Evolutionary conservation across 2,329 filamentous ascomycete species (phyloP).

Genomic region (Ceratocystis diversiconidia): DNA sequence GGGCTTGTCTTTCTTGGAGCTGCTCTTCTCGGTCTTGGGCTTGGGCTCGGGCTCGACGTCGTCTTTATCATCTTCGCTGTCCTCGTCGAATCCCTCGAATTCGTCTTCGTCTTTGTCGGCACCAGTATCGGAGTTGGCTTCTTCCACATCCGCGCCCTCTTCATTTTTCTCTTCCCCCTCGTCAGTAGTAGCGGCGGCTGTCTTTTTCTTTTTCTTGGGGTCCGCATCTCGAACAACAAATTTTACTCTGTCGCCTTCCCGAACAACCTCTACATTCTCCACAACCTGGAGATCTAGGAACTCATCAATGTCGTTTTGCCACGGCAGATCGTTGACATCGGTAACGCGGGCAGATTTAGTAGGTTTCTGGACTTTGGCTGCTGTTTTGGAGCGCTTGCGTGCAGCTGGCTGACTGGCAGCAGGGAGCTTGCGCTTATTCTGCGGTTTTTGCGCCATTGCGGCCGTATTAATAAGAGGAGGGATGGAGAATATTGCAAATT

Average conservation of each 20-base stretch:
- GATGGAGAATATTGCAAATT: background rate
- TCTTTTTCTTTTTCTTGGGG: constrained; percentile 12
- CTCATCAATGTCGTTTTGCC: constrained; percentile 75
- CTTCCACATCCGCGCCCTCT: constrained; percentile 33
- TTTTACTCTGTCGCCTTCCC: constrained; percentile 42
- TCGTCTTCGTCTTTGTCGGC: constrained; percentile 35
- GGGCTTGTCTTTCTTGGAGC: constrained; percentile 23
- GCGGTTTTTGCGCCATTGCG: constrained; percentile 5
- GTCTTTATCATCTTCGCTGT: constrained; percentile 24
- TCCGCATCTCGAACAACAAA: constrained; percentile 34
- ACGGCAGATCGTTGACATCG: constrained; percentile 36
- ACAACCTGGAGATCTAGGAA: constrained; percentile 89
- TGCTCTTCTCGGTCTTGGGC: constrained; percentile 23
- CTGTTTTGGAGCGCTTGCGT: constrained; percentile 14
- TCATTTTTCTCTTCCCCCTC: constrained; percentile 45
- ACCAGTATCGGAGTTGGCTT: constrained; percentile 17
- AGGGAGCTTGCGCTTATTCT: constrained; percentile 12
- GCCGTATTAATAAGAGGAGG: too few species aligned
- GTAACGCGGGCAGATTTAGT: constrained; percentile 25
- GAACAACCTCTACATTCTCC: constrained; percentile 75
- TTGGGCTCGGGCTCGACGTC: constrained; percentile 23
- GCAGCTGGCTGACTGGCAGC: constrained; percentile 1
- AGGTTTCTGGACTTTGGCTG: constrained; percentile 12
- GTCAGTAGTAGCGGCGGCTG: constrained; percentile 18
- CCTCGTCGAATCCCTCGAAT: constrained; percentile 52